Base-by-base conservation (phyloP, 345 rosid species). In the Arabis alpina region DNA sequence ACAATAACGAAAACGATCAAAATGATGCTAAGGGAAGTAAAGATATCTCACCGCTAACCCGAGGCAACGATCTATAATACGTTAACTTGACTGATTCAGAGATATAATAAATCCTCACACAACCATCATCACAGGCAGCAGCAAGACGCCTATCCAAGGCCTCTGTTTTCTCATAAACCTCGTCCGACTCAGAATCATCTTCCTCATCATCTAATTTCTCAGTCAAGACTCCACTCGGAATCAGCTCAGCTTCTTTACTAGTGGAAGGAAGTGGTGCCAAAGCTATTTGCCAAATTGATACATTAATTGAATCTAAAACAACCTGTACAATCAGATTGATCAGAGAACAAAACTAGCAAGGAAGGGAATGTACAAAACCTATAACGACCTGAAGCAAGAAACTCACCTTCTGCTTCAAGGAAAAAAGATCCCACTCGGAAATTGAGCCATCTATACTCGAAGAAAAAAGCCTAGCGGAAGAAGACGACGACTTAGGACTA, bases 221-320 rank as follows among this genome's bases (percentile, higher is more conserved):
- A 73, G 77, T 79, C 43, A 80, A 15, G 76, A 63, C 55, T 39
- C 87, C 87, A 81, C 86, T 91, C 69, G 76, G 84, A 77, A 78
- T 72, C 61, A 66, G 79, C 39, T 43, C 74, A 37, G 79, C 30
- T 49, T 67, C 73, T 75, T 54, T 39, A 39, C 48, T 32, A 54
- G 25, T 8, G 13, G 37, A 78, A 9, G 34, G 14, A 70, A 95
- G 95, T 24, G 90, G 95, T 19, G 90, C 82, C 43, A 86, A 77
- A 50, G 96, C 93, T 84, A 91, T 88, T 76, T 91, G 97, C 97
- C 99, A 94, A 70, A 94, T 91, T 48, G 99, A 85, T 52, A 85
- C 84, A 43, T 90, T 97, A 77, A 77, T 88, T 12, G 96, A 80
- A 55, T 91, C 88, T 54, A 94, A 75, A 27, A 87, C 92, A 80